Evolutionary conservation across 495 filamentous ascomycete genomes (phyloP).

Genomic region (Monascus purpureus): DNA sequence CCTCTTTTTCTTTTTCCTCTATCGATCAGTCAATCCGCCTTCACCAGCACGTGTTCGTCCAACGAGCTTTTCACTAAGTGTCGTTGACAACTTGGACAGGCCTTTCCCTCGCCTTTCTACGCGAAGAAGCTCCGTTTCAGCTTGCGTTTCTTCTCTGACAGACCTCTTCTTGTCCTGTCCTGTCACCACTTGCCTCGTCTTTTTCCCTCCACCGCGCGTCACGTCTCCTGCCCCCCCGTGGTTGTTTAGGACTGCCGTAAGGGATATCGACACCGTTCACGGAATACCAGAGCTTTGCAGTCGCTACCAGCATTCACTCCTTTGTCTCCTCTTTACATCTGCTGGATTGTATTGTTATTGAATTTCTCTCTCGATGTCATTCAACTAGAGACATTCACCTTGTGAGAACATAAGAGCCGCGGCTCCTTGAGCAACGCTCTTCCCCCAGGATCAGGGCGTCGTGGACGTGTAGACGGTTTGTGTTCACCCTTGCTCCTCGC

Average conservation of each 20-base stretch:
- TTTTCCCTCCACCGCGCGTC: too few species aligned
- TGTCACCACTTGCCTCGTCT: too few species aligned
- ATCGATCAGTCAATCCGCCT: constrained; percentile 7
- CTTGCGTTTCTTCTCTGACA: constrained; percentile 8
- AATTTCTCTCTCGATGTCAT: constrained; percentile 25
- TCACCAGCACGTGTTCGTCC: constrained; percentile 10
- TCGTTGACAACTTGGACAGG: constrained; percentile 19
- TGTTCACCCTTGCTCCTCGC: constrained; percentile 8
- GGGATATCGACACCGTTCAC: too few species aligned
- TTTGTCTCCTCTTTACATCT: constrained; percentile 14
- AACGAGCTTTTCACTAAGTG: constrained; percentile 43
- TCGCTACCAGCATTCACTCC: constrained; percentile 6
- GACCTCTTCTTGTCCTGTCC: neutral
- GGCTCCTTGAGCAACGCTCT: constrained; percentile 32
- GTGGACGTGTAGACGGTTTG: constrained; percentile 36
- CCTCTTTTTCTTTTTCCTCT: constrained; percentile 6
- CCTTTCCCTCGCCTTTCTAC: constrained; percentile 12
- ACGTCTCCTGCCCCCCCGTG: constrained; percentile 4
- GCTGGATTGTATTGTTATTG: constrained; percentile 10
- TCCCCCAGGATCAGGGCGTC: constrained; percentile 26
- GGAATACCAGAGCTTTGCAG: neutral
- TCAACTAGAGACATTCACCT: constrained; percentile 27
- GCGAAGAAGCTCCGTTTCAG: constrained; percentile 12
- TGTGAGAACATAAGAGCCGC: constrained; percentile 21
- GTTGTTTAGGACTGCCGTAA: constrained; percentile 1